Conservation (phyloP, 2,329 filamentous ascomycete species). For the Nemania abortiva region DNA sequence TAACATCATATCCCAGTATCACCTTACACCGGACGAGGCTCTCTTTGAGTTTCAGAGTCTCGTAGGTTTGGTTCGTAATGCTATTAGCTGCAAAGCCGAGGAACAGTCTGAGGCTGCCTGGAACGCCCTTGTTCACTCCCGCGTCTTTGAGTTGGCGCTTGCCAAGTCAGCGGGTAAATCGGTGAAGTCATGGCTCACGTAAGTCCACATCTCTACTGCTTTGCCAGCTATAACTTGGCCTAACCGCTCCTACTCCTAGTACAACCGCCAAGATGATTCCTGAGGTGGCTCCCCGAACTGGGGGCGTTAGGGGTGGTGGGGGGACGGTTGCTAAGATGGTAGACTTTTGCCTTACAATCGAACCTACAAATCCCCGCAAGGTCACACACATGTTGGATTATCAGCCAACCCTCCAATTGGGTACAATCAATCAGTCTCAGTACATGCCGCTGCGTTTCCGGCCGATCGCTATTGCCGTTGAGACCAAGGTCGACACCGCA, state of each 20-base stretch:
- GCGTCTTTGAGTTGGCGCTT: neutral
- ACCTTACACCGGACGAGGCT: neutral
- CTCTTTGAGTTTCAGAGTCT: neutral
- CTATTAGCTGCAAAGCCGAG: neutral
- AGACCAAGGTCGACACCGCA: neutral
- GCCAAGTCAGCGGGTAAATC: neutral
- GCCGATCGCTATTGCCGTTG: neutral
- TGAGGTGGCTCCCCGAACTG: neutral
- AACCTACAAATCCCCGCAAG: neutral
- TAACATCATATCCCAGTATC: neutral
- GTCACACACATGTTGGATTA: neutral
- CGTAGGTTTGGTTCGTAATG: neutral
- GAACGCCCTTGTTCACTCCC: conserved; percentile 1
- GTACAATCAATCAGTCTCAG: neutral
- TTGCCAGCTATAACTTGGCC: neutral
- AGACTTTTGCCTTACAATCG: conserved; percentile 7
- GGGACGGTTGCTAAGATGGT: neutral
- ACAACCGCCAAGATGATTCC: neutral
- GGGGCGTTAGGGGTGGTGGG: neutral
- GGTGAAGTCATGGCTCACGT: neutral
- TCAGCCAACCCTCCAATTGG: neutral
- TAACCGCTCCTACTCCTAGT: neutral
- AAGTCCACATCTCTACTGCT: neutral
- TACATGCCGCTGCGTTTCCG: neutral
- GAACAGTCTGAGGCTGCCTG: neutral